Conservation (phyloP, 169 alveolate genomes). For the Plasmodium adleri region DNA sequence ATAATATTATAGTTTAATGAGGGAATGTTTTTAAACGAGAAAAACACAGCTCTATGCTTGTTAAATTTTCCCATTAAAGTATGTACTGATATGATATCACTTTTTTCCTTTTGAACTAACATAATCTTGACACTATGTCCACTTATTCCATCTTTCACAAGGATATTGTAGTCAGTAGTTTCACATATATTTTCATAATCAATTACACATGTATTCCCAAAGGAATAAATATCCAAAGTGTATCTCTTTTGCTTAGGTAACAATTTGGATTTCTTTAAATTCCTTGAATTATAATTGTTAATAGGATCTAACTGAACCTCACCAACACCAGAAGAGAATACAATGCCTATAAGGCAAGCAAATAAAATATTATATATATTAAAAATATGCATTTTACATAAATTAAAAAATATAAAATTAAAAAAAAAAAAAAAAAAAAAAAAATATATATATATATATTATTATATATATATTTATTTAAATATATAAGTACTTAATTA, state of each 20-base stretch:
- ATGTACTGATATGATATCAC: constrained; percentile 64
- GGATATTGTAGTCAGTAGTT: constrained; percentile 28
- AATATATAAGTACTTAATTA: constrained; percentile 11
- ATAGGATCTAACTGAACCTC: not conserved
- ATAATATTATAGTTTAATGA: constrained; percentile 47
- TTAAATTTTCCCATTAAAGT: constrained; percentile 12
- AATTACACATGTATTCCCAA: constrained; percentile 48
- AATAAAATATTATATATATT: constrained; percentile 17
- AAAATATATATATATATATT: constrained; percentile 23
- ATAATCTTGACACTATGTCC: constrained; percentile 24
- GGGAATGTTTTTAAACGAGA: constrained; percentile 53
- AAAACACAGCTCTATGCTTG: constrained; percentile 15
- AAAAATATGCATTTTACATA: not conserved
- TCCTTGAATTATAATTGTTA: not conserved
- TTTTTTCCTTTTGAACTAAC: constrained; percentile 45
- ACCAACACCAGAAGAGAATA: constrained; percentile 13
- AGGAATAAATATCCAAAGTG: constrained; percentile 24
- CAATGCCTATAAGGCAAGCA: constrained; percentile 53
- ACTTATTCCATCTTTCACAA: constrained; percentile 45
- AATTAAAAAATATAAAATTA: not conserved
- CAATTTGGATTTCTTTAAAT: not conserved
- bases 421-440: not conserved
- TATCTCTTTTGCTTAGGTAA: constrained; percentile 16
- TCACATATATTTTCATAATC: constrained; percentile 36
- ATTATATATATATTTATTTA: not conserved